Base-by-base conservation (phyloP, 2,329 filamentous ascomycete species). In the Fonsecaea pedrosoi region DNA sequence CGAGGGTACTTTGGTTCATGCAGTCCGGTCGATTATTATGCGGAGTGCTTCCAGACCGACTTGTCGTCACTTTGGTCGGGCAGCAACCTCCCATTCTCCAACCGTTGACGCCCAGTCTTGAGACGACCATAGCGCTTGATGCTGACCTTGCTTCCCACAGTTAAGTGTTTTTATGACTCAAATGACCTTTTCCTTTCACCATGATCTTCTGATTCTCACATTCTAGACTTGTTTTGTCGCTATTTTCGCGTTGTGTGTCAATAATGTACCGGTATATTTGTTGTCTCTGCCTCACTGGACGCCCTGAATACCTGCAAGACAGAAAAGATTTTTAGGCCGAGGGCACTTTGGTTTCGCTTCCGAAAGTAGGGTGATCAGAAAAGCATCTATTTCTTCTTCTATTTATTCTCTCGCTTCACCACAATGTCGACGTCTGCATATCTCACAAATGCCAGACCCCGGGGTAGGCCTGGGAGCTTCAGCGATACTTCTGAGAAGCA, bases 381-480 rank as follows among this genome's bases (percentile, higher is more conserved):
- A 50, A 50, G 18, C 10, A 18, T 61, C 18, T 50, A 21, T 50
- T 50, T 5, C 5, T 50, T 50, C 10, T 50, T 6, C 45, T 50
- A 50, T 50, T 50, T 50, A 50, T 50, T 50, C 45, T 50, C 45
- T 50, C 45, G 12, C 13, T 50, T 30, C 45, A 50, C 34, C 45
- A 61, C 12, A 21, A 71, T 71, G 70, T 71, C 70, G 13, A 62
- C 59, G 35, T 58, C 65, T 7, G 37, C 62, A n/a, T 67, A 69
- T 60, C 70, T 67, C 45, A 71, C 70, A 12, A 70, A 53, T 42
- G 68, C 68, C 1, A 70, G 69, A 53, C 68, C 68, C 10, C 55
- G 70, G 30, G 66, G 68, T 9, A 64, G 70, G 7, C 60, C 62
- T 32, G 68, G 68, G 9, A 67, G 63, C 48, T 53, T 65, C 18